Base-by-base conservation (phyloP, 768 basidiomycete genomes). In the Tricholoma bakamatsutake region DNA sequence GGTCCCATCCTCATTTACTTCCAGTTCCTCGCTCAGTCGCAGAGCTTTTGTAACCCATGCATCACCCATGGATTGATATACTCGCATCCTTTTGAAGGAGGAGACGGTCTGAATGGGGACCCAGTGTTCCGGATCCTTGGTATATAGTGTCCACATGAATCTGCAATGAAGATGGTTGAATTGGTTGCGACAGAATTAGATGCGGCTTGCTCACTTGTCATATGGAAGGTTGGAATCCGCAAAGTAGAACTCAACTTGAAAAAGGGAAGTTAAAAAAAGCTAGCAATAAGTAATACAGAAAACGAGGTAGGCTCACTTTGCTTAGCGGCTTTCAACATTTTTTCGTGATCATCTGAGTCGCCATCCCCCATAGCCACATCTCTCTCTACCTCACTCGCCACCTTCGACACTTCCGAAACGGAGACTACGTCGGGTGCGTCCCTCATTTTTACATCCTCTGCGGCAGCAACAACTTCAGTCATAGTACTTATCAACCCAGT, bases 31-130 rank as follows among this genome's bases (percentile, higher is more conserved):
- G 59, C 69, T 79, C 11, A 69, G 57, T 49, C 71, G 70, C n/a
- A 98, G 75, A n/a, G 85, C 87, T 18, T 80, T 74, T 5, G 79
- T 77, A 56, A 97, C 76, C 79, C 90, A 93, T 17, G 81, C 80
- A 15, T 78, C 56, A 5, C 92, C 92, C 30, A 77, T 67, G 3
- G 77, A 50, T 43, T 72, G 69, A 65, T 80, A 89, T 28, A 90
- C 88, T 39, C 82, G 78, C 95, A 98, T 98, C 58, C 94, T 89
- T 71, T 95, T 95, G 84, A 98, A 98, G 6, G 92, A 94, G 5
- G 88, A 80, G 55, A 98, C 83, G 2, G 87, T 91, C 53, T 85
- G 74, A 66, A 98, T 80, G 1, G 94, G 85, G 5, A 98, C 82
- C 93, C 93, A 98, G 64, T 97, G 92, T 40, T 90, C 86, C 1